phyloP scores from a whole-genome alignment of 768 basidiomycete genomes.

The Sporobolomyces roseus region DNA sequence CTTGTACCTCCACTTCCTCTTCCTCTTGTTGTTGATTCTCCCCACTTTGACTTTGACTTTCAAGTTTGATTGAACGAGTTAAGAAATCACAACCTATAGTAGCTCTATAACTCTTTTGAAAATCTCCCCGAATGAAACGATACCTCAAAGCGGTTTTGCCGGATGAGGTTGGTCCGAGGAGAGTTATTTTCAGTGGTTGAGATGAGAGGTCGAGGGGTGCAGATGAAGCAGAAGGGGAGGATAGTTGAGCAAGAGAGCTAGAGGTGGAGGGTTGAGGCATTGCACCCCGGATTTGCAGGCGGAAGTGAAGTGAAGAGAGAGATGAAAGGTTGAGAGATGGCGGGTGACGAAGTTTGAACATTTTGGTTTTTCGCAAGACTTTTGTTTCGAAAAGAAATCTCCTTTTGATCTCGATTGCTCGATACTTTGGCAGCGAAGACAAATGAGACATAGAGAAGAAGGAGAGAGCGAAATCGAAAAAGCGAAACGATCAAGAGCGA shows the following conservation, averaged over 20 bases:
- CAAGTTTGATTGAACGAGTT: neutral
- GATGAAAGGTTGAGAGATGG: too few relatives aligned
- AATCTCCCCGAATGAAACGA: conserved; percentile 68
- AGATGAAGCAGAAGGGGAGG: neutral
- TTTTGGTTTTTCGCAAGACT: too few relatives aligned
- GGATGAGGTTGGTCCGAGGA: conserved; percentile 77
- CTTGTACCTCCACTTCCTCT: conserved; percentile 65
- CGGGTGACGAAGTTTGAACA: too few relatives aligned
- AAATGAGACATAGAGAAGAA: neutral
- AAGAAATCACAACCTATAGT: conserved; percentile 79
- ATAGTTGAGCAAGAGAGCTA: too few relatives aligned
- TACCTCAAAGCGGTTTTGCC: conserved; percentile 56
- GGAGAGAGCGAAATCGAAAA: too few relatives aligned
- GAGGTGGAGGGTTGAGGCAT: too few relatives aligned
- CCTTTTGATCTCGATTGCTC: too few relatives aligned
- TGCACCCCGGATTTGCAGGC: too few relatives aligned
- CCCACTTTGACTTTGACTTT: neutral
- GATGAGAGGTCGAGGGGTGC: neutral
- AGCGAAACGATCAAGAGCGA: too few relatives aligned
- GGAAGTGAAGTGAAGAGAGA: too few relatives aligned
- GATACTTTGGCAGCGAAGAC: too few relatives aligned
- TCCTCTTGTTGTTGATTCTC: conserved; percentile 39
- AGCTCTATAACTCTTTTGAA: conserved; percentile 71
- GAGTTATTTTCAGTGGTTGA: conserved; percentile 60
- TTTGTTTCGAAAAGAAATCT: too few relatives aligned